Percentiles rank a stretch among this genome's conserved stretches.
Conservation (phyloP, 1,284 basidiomycete species). For the Pseudozyma pruni region DNA sequence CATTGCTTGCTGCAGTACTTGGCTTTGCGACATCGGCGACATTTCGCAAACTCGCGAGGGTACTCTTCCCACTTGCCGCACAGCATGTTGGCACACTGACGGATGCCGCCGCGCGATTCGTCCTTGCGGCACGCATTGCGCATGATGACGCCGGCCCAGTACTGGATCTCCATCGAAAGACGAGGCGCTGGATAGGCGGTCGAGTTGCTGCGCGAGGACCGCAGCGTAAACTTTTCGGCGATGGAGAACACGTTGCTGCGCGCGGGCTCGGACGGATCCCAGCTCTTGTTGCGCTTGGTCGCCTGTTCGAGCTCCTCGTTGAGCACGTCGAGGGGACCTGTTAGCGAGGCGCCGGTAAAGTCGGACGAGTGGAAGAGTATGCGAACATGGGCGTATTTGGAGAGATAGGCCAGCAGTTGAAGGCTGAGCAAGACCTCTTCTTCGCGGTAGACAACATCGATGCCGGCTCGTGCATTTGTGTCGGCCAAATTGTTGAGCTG, state of each 20-base stretch:
- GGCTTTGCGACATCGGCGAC: constrained; percentile 91
- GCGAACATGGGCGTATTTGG: constrained; percentile 98
- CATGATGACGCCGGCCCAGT: constrained; percentile 99
- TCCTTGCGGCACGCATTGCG: constrained; percentile 98
- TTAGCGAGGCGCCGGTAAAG: constrained; percentile 45
- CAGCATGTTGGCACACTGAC: constrained; percentile 91
- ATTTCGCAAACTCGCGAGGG: constrained; percentile 96
- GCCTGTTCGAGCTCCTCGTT: constrained; percentile 41
- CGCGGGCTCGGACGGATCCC: constrained; percentile 55
- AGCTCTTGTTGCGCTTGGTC: constrained; percentile 49
- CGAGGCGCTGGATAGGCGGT: constrained; percentile 69
- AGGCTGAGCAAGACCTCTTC: constrained; percentile 91
- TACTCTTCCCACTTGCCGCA: constrained; percentile 95
- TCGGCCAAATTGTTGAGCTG: constrained; percentile 40
- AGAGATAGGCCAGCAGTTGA: constrained; percentile 93
- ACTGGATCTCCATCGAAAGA: constrained; percentile 92
- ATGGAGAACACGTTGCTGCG: constrained; percentile 81
- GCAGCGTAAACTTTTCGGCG: constrained; percentile 94
- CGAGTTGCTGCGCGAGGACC: constrained; percentile 77
- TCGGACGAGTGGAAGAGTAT: constrained; percentile 82
- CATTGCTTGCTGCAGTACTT: constrained; percentile 99
- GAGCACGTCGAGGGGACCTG: constrained; percentile 54
- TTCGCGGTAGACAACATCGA: constrained; percentile 77
- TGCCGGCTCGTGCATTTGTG: constrained; percentile 29
- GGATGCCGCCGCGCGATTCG: constrained; percentile 85